Evolutionary conservation across 75 land plant genomes (phyloP).

Genomic region (Sequoia sempervirens): DNA sequence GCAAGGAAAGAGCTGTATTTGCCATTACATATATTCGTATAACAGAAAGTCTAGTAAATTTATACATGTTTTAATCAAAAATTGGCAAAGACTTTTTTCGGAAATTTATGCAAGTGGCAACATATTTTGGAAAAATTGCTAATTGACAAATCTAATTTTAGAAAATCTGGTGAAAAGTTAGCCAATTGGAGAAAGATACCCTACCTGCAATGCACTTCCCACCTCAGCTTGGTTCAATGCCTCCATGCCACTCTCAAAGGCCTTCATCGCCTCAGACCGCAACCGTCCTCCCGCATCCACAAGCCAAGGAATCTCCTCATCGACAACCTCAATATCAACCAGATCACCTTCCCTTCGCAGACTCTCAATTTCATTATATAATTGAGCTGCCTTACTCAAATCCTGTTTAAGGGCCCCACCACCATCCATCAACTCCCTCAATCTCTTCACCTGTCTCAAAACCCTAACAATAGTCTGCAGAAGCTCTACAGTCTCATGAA

Average conservation of each 20-base stretch:
- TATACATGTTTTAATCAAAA: not conserved
- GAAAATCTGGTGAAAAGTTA: not conserved
- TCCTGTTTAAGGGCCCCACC: slow-evolving; percentile 41
- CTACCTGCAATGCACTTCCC: slow-evolving; percentile 71
- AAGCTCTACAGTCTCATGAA: slow-evolving; percentile 65
- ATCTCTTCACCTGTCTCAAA: slow-evolving; percentile 50
- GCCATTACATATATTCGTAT: no score
- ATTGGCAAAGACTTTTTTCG: not conserved
- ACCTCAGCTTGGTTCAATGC: slow-evolving; percentile 88
- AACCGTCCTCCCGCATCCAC: slow-evolving; percentile 55
- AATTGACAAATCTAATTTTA: not conserved
- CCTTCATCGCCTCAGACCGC: slow-evolving; percentile 65
- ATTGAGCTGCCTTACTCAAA: slow-evolving; percentile 78
- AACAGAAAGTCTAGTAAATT: no score
- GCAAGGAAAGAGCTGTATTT: not conserved
- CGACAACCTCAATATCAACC: slow-evolving; percentile 60
- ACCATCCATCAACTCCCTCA: slow-evolving; percentile 45
- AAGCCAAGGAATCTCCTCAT: slow-evolving; percentile 66
- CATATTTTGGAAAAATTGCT: not conserved
- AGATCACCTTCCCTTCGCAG: slow-evolving; percentile 61
- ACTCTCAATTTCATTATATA: slow-evolving; percentile 64
- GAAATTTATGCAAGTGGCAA: not conserved
- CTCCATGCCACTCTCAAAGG: slow-evolving; percentile 79
- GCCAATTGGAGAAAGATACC: not conserved
- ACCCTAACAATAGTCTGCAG: slow-evolving; percentile 54